Evolutionary conservation across 169 alveolate species (phyloP).

Genomic region (Eimeria sp.): DNA sequence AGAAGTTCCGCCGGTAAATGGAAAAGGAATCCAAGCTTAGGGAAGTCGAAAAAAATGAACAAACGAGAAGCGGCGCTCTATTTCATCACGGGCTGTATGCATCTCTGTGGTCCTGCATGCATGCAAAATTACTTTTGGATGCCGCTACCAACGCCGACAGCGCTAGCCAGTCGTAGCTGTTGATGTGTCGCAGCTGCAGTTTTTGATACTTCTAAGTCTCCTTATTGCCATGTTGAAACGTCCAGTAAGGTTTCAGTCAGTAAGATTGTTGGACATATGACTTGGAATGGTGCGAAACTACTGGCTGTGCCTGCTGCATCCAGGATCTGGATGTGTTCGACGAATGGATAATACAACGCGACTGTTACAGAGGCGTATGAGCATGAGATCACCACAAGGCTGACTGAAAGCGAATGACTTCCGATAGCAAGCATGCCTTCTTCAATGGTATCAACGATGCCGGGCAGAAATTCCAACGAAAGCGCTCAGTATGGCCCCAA

Average conservation of each 20-base stretch:
- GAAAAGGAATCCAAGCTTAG: neutral
- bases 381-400: neutral
- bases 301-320: neutral
- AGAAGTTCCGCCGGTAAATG: neutral
- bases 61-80: neutral
- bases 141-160: neutral
- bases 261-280: neutral
- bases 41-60: neutral
- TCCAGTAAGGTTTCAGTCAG: neutral
- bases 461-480: neutral
- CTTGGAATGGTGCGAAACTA: neutral
- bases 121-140: neutral
- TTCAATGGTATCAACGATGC: neutral
- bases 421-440: neutral
- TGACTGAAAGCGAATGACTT: neutral
- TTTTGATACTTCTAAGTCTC: neutral
- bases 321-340: neutral
- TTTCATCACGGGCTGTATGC: neutral
- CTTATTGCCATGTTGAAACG: neutral
- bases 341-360: neutral
- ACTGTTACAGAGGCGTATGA: neutral
- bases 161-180: neutral
- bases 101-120: neutral
- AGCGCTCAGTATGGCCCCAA: neutral
- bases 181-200: neutral